phyloP scores from a whole-genome alignment of 805 yeast genomes.

The Metschnikowia chrysomelidarum region DNA sequence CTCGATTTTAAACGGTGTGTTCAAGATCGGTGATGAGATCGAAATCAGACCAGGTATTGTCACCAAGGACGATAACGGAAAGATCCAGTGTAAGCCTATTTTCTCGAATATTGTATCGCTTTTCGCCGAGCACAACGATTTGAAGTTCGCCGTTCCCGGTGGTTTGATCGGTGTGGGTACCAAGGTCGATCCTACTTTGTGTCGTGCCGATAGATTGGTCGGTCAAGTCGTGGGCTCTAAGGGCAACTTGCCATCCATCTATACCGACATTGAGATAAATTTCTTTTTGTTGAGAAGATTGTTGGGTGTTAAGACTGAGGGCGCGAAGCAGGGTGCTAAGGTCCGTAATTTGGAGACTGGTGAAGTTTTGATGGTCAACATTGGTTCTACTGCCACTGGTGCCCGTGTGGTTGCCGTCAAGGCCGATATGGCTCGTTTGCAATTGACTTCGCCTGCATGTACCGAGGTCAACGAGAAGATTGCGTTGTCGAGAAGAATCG shows the following conservation, averaged over 20 bases:
- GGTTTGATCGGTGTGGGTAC: constrained; percentile 99
- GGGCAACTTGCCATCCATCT: constrained; percentile 93
- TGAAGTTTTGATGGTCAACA: constrained; percentile 97
- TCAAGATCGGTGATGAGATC: constrained; percentile 95
- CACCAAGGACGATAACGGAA: constrained; percentile 83
- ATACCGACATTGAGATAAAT: constrained; percentile 96
- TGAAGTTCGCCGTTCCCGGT: constrained; percentile 99
- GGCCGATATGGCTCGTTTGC: constrained; percentile 99
- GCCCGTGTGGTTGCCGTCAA: constrained; percentile 97
- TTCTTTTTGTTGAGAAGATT: constrained; percentile 94
- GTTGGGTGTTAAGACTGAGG: constrained; percentile 97
- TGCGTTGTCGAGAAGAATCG: constrained; percentile 98
- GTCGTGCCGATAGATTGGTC: constrained; percentile 98
- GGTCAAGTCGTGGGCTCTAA: constrained; percentile 99
- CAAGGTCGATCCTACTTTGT: constrained; percentile 95
- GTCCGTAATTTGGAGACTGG: constrained; percentile 91
- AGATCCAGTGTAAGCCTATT: constrained; percentile 93
- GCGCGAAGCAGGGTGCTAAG: constrained; percentile 89
- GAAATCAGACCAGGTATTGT: constrained; percentile 99
- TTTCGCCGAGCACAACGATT: constrained; percentile 96
- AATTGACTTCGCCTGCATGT: constrained; percentile 97
- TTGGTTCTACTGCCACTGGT: constrained; percentile 99
- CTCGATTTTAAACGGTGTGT: constrained; percentile 93
- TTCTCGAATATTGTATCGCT: constrained; percentile 90
- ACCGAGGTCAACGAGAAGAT: constrained; percentile 97